Evolutionary conservation across 805 yeast genomes (phyloP), one percentile per base, ranked within the genome.

Genomic region (Sugiyamaella floridensis): DNA sequence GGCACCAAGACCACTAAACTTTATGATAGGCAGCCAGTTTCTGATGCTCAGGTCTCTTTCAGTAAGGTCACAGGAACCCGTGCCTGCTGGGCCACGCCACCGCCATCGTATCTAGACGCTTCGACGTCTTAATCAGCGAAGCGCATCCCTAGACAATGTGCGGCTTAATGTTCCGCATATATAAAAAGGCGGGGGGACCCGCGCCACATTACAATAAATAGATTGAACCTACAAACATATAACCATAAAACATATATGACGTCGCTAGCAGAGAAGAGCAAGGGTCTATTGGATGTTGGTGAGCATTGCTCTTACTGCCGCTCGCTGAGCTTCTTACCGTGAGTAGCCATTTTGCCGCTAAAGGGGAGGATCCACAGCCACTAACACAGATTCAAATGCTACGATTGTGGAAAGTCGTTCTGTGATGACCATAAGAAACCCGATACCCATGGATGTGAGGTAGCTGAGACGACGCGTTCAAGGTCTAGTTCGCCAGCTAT

Each of bases 261-360:
- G 16, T 44, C 59, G 12, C 26, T 51, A 42, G 52, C 49, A 12
- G 57, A 57, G 45, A 50, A 56, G 40, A 50, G 57, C 12, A 32
- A 53, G 47, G 63, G 63, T 12, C 49, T 60, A 5, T 45, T 72
- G 57, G 67, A 73, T 48, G 60, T 71, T 19, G 77, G 77, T 40
- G 55, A 59, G 48, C 72, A 73, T 58, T 73, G 77, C 63, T 51
- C 54, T 46, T 50, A 56, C 43, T 73, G 77, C 59, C 60, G 65
- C 43, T 65, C 62, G 50, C 61, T 71, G 22, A 77, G 74, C 60
- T 73, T 74, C 49, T 66, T 73, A 28, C 77, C 77, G 41, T 40
- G 32, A 45, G 48, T 45, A 18, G 10, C 37, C 14, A n/a, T 5
- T 43, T 3, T 28, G n/a, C n/a, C n/a, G n/a, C n/a, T n/a, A n/a